These are phyloP conservation scores for Podospora conica DNA, from an alignment of 495 filamentous ascomycete species.

Conservation along the genomic window DNA sequence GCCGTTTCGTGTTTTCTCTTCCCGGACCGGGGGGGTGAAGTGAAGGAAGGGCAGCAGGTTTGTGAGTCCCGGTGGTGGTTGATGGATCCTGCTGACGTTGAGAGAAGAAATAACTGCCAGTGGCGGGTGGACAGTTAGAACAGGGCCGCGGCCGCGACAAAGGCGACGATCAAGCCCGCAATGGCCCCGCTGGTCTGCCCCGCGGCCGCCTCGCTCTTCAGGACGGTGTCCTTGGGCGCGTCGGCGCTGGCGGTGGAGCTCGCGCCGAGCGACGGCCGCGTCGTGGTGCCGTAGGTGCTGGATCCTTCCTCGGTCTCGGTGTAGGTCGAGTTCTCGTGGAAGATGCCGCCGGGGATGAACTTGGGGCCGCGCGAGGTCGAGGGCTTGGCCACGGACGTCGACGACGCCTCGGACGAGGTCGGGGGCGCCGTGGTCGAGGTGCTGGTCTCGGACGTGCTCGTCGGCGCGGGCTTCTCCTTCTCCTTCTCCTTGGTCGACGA, in stretches of 20 bases:
- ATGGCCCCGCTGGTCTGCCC: conserved; percentile 38
- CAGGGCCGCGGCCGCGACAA: conserved; percentile 41
- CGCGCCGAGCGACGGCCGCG: neutral
- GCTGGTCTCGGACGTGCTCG: conserved; percentile 12
- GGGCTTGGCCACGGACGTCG: conserved; percentile 9
- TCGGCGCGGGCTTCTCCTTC: conserved; percentile 10
- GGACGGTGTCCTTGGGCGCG: conserved; percentile 16
- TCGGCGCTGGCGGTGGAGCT: conserved; percentile 1
- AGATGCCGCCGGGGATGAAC: conserved; percentile 22
- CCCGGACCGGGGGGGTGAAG: neutral
- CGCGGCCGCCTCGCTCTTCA: conserved; percentile 34
- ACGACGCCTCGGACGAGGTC: conserved; percentile 17
- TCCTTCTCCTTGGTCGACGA: no score
- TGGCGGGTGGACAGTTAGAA: conserved; percentile 21
- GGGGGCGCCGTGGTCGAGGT: conserved; percentile 17
- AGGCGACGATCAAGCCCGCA: conserved; percentile 42
- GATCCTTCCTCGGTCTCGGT: conserved; percentile 1
- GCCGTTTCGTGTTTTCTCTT: neutral
- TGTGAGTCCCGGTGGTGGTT: no score
- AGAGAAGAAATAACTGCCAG: neutral
- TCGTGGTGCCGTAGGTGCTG: conserved; percentile 7
- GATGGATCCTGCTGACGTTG: neutral
- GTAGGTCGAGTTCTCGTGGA: conserved; percentile 29
- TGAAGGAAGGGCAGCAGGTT: neutral
- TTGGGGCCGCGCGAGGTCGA: conserved; percentile 10